Conservation (phyloP, 352 stramenopile species). For the Aphanomyces cochlioides region DNA sequence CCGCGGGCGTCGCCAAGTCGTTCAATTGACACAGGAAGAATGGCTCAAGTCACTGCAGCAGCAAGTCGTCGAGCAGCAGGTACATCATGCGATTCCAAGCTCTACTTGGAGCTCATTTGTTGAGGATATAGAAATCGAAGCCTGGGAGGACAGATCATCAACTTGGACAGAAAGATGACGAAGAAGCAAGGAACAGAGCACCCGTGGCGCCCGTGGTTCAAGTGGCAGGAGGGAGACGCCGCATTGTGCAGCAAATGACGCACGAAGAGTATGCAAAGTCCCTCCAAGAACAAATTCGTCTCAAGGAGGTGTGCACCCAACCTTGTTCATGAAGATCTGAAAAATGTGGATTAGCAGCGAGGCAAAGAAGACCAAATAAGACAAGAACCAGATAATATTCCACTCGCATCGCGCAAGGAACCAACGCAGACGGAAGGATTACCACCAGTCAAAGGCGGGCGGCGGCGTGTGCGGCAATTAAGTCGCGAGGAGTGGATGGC, state of each 20-base stretch:
- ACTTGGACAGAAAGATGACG: too few relatives aligned
- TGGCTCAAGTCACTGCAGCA: slow-evolving; percentile 18
- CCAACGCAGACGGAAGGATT: too few relatives aligned
- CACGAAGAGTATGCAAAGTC: slow-evolving; percentile 25
- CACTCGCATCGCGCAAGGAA: background rate
- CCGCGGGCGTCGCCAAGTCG: background rate
- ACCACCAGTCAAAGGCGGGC: background rate
- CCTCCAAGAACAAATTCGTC: slow-evolving; percentile 26
- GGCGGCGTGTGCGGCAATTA: slow-evolving; percentile 17
- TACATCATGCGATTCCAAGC: background rate
- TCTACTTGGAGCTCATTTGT: background rate
- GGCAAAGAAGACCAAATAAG: too few relatives aligned
- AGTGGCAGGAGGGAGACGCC: background rate
- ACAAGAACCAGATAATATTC: background rate
- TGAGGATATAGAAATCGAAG: background rate
- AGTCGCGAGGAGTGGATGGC: slow-evolving; percentile 14
- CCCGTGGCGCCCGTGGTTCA: background rate
- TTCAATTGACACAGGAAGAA: slow-evolving; percentile 13
- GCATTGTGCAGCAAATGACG: slow-evolving; percentile 10
- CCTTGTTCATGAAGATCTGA: too few relatives aligned
- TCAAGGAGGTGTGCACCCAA: slow-evolving; percentile 14
- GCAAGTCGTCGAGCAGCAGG: slow-evolving; percentile 9
- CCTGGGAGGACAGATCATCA: too few relatives aligned
- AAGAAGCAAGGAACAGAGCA: too few relatives aligned
- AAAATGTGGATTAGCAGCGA: too few relatives aligned